Evolutionary conservation across 148 eudicot genomes (phyloP).

Genomic region (Persicaria tinctoria): DNA sequence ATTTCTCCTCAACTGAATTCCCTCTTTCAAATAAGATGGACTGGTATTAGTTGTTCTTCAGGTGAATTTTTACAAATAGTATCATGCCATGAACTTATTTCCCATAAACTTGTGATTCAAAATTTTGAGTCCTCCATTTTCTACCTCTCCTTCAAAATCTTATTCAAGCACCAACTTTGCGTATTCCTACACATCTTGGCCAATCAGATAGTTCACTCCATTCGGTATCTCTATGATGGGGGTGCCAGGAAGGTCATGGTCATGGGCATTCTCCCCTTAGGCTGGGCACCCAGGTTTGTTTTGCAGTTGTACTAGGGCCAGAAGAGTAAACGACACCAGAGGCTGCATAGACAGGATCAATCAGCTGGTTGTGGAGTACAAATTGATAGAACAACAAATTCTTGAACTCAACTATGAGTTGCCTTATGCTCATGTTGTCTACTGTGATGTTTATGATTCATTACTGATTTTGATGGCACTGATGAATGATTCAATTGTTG

Average conservation of each 20-base stretch:
- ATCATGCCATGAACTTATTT: no score
- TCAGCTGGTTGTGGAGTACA: conserved; percentile 32
- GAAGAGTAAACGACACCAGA: conserved; percentile 16
- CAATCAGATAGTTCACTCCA: conserved; percentile 34
- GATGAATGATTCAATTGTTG: not conserved
- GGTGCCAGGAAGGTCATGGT: conserved; percentile 43
- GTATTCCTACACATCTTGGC: conserved; percentile 28
- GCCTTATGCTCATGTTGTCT: conserved; percentile 37
- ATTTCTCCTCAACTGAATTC: no score
- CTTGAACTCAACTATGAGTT: conserved; percentile 32
- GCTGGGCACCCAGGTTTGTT: conserved; percentile 46
- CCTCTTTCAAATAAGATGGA: no score
- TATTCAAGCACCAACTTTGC: conserved; percentile 17
- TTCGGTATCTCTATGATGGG: conserved; percentile 36
- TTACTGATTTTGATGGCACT: no score
- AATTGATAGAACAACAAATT: conserved; percentile 33
- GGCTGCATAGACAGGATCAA: conserved; percentile 45
- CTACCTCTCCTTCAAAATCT: conserved; percentile 57
- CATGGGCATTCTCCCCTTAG: conserved; percentile 56
- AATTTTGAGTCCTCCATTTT: conserved; percentile 45
- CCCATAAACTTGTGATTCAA: conserved; percentile 9
- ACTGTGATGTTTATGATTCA: conserved; percentile 45
- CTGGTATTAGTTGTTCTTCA: no score
- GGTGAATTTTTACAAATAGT: no score
- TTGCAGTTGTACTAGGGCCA: conserved; percentile 21